Evolutionary conservation across 495 filamentous ascomycete genomes (phyloP).

Genomic region (Neurospora discreta): DNA sequence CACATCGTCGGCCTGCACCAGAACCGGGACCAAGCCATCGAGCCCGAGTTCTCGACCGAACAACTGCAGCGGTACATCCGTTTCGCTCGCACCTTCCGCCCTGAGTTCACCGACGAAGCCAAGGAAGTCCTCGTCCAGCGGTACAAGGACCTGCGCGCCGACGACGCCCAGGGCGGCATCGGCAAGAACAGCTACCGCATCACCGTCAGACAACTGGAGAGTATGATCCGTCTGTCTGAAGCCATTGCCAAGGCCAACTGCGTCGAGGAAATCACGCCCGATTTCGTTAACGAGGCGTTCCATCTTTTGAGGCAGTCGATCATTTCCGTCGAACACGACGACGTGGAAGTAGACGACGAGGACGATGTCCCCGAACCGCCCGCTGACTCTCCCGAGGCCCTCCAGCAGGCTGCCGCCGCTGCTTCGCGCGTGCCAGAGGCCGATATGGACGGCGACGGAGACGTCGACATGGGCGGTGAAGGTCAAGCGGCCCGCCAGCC

Average conservation of each 20-base stretch:
- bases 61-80: slow-evolving; percentile 96
- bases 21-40: slow-evolving; percentile 77
- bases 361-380: slow-evolving; percentile 42
- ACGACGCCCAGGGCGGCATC: slow-evolving; percentile 89
- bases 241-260: slow-evolving; percentile 96
- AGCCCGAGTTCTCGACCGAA: slow-evolving; percentile 90
- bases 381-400: slow-evolving; percentile 23
- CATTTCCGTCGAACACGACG: slow-evolving; percentile 95
- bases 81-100: slow-evolving; percentile 88
- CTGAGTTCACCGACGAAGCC: slow-evolving; percentile 82
- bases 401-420: slow-evolving; percentile 32
- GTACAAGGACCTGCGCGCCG: slow-evolving; percentile 90
- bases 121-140: slow-evolving; percentile 75
- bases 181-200: slow-evolving; percentile 92
- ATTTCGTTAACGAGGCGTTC: slow-evolving; percentile 83
- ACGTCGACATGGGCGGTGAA: slow-evolving; percentile 56
- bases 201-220: slow-evolving; percentile 91
- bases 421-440: slow-evolving; percentile 6
- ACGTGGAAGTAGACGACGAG: slow-evolving; percentile 90
- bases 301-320: slow-evolving; percentile 85
- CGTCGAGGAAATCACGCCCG: slow-evolving; percentile 75
- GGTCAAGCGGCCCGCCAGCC: slow-evolving; percentile 24
- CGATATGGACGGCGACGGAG: slow-evolving; percentile 46
- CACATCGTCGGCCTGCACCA: slow-evolving; percentile 95
- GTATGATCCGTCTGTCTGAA: slow-evolving; percentile 85